Base-by-base conservation (phyloP, 306 rosid species). In the Alnus rubra region DNA sequence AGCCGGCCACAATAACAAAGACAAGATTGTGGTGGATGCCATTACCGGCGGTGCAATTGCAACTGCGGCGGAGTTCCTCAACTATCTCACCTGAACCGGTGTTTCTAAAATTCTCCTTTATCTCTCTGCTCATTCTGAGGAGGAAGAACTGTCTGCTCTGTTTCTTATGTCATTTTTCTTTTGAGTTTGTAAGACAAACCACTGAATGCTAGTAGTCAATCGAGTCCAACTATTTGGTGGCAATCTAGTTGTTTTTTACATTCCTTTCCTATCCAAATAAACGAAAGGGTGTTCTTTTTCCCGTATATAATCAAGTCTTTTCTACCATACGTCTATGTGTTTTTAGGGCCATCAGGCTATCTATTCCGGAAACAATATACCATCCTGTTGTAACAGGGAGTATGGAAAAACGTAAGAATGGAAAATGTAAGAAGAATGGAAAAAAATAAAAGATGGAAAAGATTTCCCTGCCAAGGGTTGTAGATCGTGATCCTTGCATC, bases 11-110 rank as follows among this genome's bases (percentile, higher is more conserved):
- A 71, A 64, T 44, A 58, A 83, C 80, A 81, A 35, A 79, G 97
- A 94, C 76, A 91, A 78, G 71, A 10, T 94, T 69, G 80, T 87
- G 8, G 53, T 84, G 0, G 94, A 92, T 77, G 95, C 97, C 82
- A 89, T 94, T 64, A 87, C 98, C 0, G 97, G 98, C 47, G 95
- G 93, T 42, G 98, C 97, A 50, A 74, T 94, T 87, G 97, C 98
- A 9, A 92, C 98, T 49, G 97, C 98, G 56, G 95, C 89, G 55
- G 95, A 88, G 48, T 88, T 92, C 87, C 78, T 94, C 73, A 91
- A 91, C 86, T 88, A 92, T 85, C 91, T 94, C 53, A 89, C 91
- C 84, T 89, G 88, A 91, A 78, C 56, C 18, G 55, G 69, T 52
- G 62, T 53, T 45, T 50, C 75, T 56, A 9, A 71, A 35, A 35